Conservation (phyloP, 768 basidiomycete species). For the Mycena albidolilacea region DNA sequence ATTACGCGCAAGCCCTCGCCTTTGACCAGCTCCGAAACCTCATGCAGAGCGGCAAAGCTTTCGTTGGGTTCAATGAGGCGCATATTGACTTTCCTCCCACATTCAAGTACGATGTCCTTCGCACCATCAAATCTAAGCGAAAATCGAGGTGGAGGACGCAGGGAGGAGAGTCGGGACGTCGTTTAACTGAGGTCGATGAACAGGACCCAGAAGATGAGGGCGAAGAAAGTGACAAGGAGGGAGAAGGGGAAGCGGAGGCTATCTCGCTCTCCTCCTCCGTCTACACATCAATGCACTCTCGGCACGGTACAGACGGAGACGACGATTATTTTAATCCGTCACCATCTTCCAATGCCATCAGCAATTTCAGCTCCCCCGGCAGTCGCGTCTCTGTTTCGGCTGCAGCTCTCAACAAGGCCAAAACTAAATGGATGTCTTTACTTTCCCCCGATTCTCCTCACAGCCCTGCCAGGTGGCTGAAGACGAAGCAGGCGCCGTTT, state of each 20-base stretch:
- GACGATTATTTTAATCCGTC: constrained; percentile 56
- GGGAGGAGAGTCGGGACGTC: constrained; percentile 52
- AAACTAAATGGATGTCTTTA: constrained; percentile 67
- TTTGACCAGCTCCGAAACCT: constrained; percentile 90
- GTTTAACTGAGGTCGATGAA: constrained; percentile 55
- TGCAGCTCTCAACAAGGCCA: constrained; percentile 70
- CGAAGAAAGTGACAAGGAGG: constrained; percentile 60
- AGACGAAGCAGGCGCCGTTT: constrained; percentile 39
- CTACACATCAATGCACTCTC: constrained; percentile 63
- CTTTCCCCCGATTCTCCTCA: constrained; percentile 55
- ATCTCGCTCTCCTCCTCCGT: constrained; percentile 70
- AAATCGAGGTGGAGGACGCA: constrained; percentile 53
- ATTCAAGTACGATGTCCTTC: constrained; percentile 91
- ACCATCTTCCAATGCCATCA: constrained; percentile 47
- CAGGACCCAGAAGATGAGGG: constrained; percentile 54
- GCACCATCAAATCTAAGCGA: constrained; percentile 67
- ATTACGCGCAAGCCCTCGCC: constrained; percentile 87
- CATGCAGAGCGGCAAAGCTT: constrained; percentile 79
- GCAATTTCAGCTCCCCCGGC: constrained; percentile 44
- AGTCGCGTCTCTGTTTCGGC: constrained; percentile 56
- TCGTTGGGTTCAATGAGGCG: constrained; percentile 86
- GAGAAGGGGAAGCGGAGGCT: constrained; percentile 56
- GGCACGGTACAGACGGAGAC: constrained; percentile 52
- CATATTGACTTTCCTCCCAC: constrained; percentile 91
- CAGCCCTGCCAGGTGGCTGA: constrained; percentile 50